A percentile compares a stretch with the other conserved stretches of the same genome.
Evolutionary conservation across 1,139 yeast genomes (phyloP).

Genomic region (Candida glucosophila): DNA sequence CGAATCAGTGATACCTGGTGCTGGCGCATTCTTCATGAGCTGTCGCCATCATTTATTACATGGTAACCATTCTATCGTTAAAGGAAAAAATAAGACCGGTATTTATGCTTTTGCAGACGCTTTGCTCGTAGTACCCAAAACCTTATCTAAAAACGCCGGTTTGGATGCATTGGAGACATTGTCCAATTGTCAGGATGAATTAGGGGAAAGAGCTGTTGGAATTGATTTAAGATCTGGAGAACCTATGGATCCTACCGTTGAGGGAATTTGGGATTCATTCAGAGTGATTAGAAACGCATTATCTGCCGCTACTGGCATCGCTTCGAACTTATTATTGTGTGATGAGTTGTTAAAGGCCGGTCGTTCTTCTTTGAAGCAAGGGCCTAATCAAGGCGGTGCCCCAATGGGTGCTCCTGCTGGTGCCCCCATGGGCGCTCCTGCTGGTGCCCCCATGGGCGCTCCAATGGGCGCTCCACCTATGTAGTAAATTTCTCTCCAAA

Average conservation of each 20-base stretch:
- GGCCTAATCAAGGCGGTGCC: constrained; percentile 8
- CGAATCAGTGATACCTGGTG: constrained; percentile 85
- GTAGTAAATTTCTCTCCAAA: no score
- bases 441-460: constrained; percentile 10
- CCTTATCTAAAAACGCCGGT: constrained; percentile 88
- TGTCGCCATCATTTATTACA: constrained; percentile 60
- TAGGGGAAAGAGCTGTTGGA: constrained; percentile 77
- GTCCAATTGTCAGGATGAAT: constrained; percentile 85
- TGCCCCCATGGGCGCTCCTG: constrained; percentile 12
- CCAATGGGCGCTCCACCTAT: no score
- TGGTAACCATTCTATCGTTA: constrained; percentile 46
- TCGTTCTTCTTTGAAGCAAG: constrained; percentile 74
- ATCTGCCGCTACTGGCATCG: constrained; percentile 89
- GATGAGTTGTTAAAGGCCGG: constrained; percentile 97
- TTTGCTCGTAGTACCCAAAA: constrained; percentile 82
- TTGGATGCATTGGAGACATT: constrained; percentile 87
- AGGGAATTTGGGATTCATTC: constrained; percentile 95
- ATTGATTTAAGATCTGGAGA: constrained; percentile 88
- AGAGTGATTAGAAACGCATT: constrained; percentile 90
- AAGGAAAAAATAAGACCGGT: constrained; percentile 87
- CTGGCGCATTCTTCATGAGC: constrained; percentile 89
- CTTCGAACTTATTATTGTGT: constrained; percentile 83
- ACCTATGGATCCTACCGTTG: constrained; percentile 90
- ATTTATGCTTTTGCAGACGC: constrained; percentile 92
- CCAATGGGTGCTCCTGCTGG: constrained; percentile 9